A percentile compares a stretch with the other conserved stretches of the same genome.
Conservation (phyloP, 2,329 filamentous ascomycete genomes). For the Curvularia sp. region DNA sequence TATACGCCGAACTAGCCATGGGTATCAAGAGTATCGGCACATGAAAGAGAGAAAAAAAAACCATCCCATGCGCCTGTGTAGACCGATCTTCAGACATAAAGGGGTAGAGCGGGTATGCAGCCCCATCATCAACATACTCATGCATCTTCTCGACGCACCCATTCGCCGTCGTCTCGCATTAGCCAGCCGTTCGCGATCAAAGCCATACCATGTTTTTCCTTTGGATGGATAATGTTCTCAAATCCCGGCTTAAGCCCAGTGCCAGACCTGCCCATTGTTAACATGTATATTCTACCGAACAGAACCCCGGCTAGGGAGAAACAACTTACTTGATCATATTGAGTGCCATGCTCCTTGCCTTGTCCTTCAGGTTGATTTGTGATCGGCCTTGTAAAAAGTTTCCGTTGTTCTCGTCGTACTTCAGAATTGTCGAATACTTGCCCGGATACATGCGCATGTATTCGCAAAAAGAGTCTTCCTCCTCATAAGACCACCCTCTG, state of each 20-base stretch:
- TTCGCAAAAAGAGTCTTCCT: conserved; percentile 55
- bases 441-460: conserved; percentile 58
- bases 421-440: conserved; percentile 57
- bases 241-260: conserved; percentile 41
- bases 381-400: conserved; percentile 48
- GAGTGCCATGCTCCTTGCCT: conserved; percentile 52
- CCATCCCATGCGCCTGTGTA: background rate
- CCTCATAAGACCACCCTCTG: conserved; percentile 37
- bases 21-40: conserved; percentile 29
- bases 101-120: no score
- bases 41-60: background rate
- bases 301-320: background rate
- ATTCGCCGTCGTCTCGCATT: conserved; percentile 12
- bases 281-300: background rate
- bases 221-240: conserved; percentile 30
- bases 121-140: background rate
- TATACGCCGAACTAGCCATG: conserved; percentile 13
- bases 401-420: conserved; percentile 26
- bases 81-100: background rate
- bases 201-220: conserved; percentile 24
- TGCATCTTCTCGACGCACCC: background rate
- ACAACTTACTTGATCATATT: conserved; percentile 50
- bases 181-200: conserved; percentile 22
- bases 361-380: conserved; percentile 62
- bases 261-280: conserved; percentile 35